Evolutionary conservation across 306 rosid species (phyloP).

Genomic region (Oemleria cerasiformis): DNA sequence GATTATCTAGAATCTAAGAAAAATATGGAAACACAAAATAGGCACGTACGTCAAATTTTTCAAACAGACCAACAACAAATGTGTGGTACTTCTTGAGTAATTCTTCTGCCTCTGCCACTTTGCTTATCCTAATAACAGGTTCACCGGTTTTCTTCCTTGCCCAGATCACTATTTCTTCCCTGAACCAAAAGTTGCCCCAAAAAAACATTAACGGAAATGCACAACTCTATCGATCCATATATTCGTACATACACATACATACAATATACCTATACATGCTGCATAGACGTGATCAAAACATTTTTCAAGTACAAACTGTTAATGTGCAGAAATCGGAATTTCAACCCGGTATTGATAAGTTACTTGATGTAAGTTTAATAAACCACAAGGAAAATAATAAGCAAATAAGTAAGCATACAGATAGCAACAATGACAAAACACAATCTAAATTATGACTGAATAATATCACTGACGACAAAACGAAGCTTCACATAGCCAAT

Average conservation of each 20-base stretch:
- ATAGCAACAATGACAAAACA: not conserved
- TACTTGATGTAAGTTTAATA: not conserved
- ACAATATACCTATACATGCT: not conserved
- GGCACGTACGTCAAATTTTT: constrained; percentile 61
- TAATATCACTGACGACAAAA: not conserved
- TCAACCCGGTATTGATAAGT: not conserved
- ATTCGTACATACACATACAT: not conserved
- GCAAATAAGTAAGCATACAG: constrained; percentile 4
- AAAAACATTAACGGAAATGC: not conserved
- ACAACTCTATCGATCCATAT: not conserved
- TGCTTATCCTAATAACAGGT: constrained; percentile 59
- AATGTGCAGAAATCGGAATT: not conserved
- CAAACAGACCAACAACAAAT: constrained; percentile 61
- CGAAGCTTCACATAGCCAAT: constrained; percentile 7
- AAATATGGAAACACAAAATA: not conserved
- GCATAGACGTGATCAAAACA: not conserved
- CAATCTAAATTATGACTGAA: not conserved
- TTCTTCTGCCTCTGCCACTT: constrained; percentile 49
- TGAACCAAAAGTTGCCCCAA: constrained; percentile 37
- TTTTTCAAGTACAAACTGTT: not conserved
- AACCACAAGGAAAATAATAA: not conserved
- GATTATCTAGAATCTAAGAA: constrained; percentile 2
- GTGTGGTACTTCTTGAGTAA: constrained; percentile 57
- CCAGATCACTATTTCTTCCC: constrained; percentile 91
- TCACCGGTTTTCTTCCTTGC: constrained; percentile 68